Evolutionary conservation across 208 protist genomes (phyloP).

Genomic region (Crithidia bombi): DNA sequence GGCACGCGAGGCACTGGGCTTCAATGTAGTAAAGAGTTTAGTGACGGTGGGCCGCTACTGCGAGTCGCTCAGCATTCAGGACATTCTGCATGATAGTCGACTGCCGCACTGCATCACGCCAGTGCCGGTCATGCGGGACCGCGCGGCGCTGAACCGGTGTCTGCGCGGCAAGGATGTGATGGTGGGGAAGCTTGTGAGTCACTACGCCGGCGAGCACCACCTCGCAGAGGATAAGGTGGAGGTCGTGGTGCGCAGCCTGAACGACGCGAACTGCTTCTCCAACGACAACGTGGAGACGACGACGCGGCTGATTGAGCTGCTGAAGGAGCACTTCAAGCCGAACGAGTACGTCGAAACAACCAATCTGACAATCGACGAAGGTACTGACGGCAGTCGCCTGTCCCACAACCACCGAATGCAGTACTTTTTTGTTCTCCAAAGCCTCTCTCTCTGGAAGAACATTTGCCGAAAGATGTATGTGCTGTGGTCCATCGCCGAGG

Average conservation of each 20-base stretch:
- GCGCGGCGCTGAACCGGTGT: conserved; percentile 76
- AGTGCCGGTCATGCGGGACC: conserved; percentile 81
- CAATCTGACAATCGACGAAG: conserved; percentile 84
- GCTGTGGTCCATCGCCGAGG: conserved; percentile 94
- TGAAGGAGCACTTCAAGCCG: conserved; percentile 84
- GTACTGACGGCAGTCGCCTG: conserved; percentile 90
- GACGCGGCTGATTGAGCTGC: conserved; percentile 66
- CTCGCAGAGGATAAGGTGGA: conserved; percentile 67
- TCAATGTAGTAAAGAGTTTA: conserved; percentile 69
- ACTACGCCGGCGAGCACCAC: conserved; percentile 52
- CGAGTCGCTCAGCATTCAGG: conserved; percentile 44
- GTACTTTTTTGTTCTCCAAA: conserved; percentile 96
- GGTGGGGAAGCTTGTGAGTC: conserved; percentile 68
- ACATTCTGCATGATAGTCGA: conserved; percentile 66
- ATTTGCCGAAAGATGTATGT: conserved; percentile 89
- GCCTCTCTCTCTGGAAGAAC: conserved; percentile 96
- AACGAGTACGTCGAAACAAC: conserved; percentile 36
- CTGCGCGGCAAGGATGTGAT: conserved; percentile 85
- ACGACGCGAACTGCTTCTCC: conserved; percentile 91
- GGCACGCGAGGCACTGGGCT: conserved; percentile 77
- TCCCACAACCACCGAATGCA: conserved; percentile 95
- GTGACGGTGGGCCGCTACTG: conserved; percentile 85
- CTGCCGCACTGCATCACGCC: conserved; percentile 90
- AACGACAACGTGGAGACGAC: conserved; percentile 88
- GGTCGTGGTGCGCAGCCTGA: conserved; percentile 83